Base-by-base conservation (phyloP, 2,329 filamentous ascomycete species). In the Cordyceps cicadae region DNA sequence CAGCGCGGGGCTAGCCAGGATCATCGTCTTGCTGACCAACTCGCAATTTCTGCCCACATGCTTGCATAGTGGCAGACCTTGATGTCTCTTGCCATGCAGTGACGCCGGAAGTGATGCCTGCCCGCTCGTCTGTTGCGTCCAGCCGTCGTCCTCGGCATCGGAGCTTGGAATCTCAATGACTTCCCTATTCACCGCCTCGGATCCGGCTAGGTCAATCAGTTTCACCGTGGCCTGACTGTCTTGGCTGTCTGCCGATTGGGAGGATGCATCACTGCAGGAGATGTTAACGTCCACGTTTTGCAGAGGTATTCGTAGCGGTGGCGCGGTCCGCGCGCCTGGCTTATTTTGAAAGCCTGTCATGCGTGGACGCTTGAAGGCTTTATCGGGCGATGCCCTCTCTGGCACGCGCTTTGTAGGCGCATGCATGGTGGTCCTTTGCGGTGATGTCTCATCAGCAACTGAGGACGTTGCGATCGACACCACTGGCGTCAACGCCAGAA, bases 131-230 rank as follows among this genome's bases (percentile, higher is more conserved):
- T 29, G 29, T 7, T 53, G 57, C 19, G 41, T 39, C 17, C 15
- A 41, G 15, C 19, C 39, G 9, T 32, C 57, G 5, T 41, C 57
- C 29, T 60, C 41, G 7, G 41, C 49, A 39, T 60, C 57, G 12
- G 57, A 60, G 50, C 57, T 60, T 5, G 52, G 9, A 2, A 60
- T 54, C 21, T 60, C 57, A 60, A 60, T 48, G 17, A 60, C 3
- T 2, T 39, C 29, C 14, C 43, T 50, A 6, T 45, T 6, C 8
- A 15, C 32, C 8, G 5, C 15, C 6, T 26, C n/a, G 7, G 34
- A 7, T 3, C 14, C 9, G 37, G 14, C 12, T 15, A 7, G 39
- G 12, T n/a, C 39, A 9, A 9, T 19, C 15, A 39, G 50, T 17
- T 39, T 60, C 50, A 41, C 29, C 2, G 50, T 41, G 19, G 19